A percentile compares a stretch with the other conserved stretches of the same genome.
These are phyloP conservation scores for Davidsoniella virescens DNA, from an alignment of 2,329 filamentous ascomycete genomes.

Conservation along the genomic window DNA sequence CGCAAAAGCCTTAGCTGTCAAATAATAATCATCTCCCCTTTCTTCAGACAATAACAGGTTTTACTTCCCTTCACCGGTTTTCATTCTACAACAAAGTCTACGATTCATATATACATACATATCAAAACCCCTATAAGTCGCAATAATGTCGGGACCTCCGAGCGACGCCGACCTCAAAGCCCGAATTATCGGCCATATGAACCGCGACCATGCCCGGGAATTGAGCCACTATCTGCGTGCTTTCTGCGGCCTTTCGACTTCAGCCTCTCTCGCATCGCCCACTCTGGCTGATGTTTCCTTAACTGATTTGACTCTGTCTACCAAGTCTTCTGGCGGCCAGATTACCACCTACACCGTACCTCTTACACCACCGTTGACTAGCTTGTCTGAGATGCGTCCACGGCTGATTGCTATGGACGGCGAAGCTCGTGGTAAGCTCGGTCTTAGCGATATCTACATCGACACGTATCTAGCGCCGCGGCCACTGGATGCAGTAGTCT, in stretches of 20 bases:
- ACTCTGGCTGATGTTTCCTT: constrained; percentile 21
- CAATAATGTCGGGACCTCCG: neutral
- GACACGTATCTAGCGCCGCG: constrained; percentile 25
- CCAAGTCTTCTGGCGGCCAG: constrained; percentile 22
- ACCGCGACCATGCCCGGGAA: constrained; percentile 60
- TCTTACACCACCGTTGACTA: constrained; percentile 54
- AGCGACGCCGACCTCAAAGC: constrained; percentile 19
- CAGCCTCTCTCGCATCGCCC: neutral
- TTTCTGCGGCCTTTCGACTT: neutral
- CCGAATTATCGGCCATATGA: constrained; percentile 62
- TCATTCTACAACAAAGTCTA: too few relatives aligned
- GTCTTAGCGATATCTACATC: constrained; percentile 33
- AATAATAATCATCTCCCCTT: too few relatives aligned
- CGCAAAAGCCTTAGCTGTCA: too few relatives aligned
- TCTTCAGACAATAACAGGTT: too few relatives aligned
- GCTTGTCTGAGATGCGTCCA: constrained; percentile 49
- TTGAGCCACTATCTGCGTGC: constrained; percentile 44
- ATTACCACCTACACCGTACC: constrained; percentile 34
- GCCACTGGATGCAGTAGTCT: constrained; percentile 17
- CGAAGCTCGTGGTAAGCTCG: constrained; percentile 39
- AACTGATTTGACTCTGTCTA: constrained; percentile 44
- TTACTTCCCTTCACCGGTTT: too few relatives aligned
- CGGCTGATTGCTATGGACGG: constrained; percentile 57
- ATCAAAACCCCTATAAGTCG: neutral
- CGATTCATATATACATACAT: too few relatives aligned